Evolutionary conservation across 768 basidiomycete species (phyloP), one percentile per base, ranked within the genome.

Genomic region (Russula earlei): DNA sequence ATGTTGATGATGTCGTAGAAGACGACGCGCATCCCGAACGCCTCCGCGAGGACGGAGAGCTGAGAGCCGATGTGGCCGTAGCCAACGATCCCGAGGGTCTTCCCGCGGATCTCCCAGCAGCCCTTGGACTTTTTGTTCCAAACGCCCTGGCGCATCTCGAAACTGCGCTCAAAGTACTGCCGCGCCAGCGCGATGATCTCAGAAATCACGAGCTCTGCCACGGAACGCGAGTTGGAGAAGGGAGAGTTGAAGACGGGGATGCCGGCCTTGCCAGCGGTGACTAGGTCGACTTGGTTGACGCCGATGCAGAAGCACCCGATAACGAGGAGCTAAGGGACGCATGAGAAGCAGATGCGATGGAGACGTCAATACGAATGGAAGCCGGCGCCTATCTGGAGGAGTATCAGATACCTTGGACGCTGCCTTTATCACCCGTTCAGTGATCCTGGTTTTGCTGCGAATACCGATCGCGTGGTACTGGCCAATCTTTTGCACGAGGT

Each of bases 271-370:
- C 87, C 83, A 24, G 94, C 92, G 3, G 87, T 82, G 48, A 68
- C 58, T 44, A 99, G 83, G 68, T 97, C 93, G 62, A 98, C 96
- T 71, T 98, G 96, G 71, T 98, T 98, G 51, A 91, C 94, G 49
- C 96, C 96, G 62, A 99, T 99, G 73, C 96, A 99, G 80, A 99
- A 99, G 71, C 96, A 99, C 11, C 96, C 95, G 60, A 98, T 91
- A 66, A 85, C 90, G 12, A 97, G 79, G 44, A 99, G 86, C 93
- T 99, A 38, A 29, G 40, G 25, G 12, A 29, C 12, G 5, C 11
- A 37, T 8, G 20, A 7, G 7, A 33, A 33, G 6, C 31, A 33
- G 11, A 33, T 36, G 12, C 12, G 20, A 10, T 6, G n/a, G n/a
- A n/a, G n/a, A 19, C 15, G 14, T 19, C 11, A 54, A 29, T 17